Evolutionary conservation across 352 stramenopile genomes (phyloP), one percentile per base, ranked within the genome.

Genomic region (Pythium aquatile): DNA sequence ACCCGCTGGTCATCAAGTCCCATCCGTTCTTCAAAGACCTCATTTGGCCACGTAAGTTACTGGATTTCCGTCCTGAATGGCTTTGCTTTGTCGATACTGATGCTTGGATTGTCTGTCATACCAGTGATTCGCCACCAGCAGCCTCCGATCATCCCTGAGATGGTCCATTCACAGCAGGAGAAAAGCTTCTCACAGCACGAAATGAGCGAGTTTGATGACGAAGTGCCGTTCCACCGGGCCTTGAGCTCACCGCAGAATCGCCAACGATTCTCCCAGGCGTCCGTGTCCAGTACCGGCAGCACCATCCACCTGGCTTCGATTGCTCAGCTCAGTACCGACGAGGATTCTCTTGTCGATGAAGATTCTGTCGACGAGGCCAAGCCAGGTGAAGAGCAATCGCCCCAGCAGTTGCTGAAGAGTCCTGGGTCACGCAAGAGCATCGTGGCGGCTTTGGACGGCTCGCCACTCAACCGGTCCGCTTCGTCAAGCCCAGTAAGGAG

Each of bases 1-100:
- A 98, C 52, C 86, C 92, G 69, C 74, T 87, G 30, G 76, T 97
- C 30, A 97, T 98, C 61, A 94, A 97, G 78, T 76, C 77, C 32
- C 95, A 98, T 74, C 81, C 88, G 44, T 98, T 91, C 76, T 98
- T 98, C 72, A 73, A 73, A 53, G 77, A 83, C 8, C 61, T 94
- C n/a, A 81, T 96, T 52, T 98, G 88, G 88, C 85, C 97, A 61
- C 66, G 80, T 72, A 86, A 90, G 63, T 68, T 14, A 14, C 24
- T 51, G 20, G 20, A 24, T 24, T 24, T 24, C 20, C 24, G 44
- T 51, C 14, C 1, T 30, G 20, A 3, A 4, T 30, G 4, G 6
- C 26, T 17, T 47, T 32, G 46, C 7, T 17, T 24, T 58, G 16
- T 16, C 16, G 20, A 40, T 32, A 35, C 11, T 52, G 55, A 28